These are phyloP conservation scores for Talaromyces marneffei DNA, from an alignment of 2,329 filamentous ascomycete genomes.

Conservation along the genomic window DNA sequence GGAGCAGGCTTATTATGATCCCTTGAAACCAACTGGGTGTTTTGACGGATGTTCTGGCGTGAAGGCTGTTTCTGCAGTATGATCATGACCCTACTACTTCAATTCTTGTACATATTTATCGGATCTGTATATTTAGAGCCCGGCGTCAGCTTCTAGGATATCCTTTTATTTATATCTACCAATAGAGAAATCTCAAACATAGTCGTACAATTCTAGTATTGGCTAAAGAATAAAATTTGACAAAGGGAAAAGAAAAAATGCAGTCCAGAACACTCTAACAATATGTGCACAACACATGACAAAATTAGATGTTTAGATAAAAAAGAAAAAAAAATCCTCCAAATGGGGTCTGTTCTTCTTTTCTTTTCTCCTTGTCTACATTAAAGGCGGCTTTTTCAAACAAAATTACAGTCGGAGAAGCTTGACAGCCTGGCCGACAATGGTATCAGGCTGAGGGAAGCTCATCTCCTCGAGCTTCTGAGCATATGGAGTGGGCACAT, in stretches of 20 bases:
- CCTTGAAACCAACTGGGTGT: conserved; percentile 48
- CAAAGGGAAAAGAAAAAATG: conserved; percentile 20
- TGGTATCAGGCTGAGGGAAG: conserved; percentile 86
- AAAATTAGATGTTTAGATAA: conserved; percentile 20
- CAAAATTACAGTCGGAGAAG: conserved; percentile 65
- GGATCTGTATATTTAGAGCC: neutral
- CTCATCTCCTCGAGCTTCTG: conserved; percentile 87
- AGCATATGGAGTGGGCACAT: conserved; percentile 95
- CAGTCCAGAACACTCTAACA: conserved; percentile 22
- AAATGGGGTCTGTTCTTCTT: neutral
- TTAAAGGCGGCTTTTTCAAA: neutral
- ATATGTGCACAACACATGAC: conserved; percentile 33
- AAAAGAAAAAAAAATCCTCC: neutral
- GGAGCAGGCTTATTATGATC: conserved; percentile 48
- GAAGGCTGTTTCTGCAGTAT: conserved; percentile 14
- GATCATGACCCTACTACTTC: neutral
- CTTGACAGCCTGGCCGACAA: conserved; percentile 84
- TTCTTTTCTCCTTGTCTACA: conserved; percentile 5
- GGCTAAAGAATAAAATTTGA: conserved; percentile 19
- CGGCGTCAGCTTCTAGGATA: neutral
- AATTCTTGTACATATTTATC: neutral
- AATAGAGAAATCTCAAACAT: conserved; percentile 5
- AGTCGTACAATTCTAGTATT: conserved; percentile 19
- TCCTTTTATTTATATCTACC: neutral
- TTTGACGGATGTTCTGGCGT: conserved; percentile 31